A percentile compares a stretch with the other conserved stretches of the same genome.
These are phyloP conservation scores for Stachybotrys elegans DNA, from an alignment of 2,329 filamentous ascomycete species.

Conservation along the genomic window DNA sequence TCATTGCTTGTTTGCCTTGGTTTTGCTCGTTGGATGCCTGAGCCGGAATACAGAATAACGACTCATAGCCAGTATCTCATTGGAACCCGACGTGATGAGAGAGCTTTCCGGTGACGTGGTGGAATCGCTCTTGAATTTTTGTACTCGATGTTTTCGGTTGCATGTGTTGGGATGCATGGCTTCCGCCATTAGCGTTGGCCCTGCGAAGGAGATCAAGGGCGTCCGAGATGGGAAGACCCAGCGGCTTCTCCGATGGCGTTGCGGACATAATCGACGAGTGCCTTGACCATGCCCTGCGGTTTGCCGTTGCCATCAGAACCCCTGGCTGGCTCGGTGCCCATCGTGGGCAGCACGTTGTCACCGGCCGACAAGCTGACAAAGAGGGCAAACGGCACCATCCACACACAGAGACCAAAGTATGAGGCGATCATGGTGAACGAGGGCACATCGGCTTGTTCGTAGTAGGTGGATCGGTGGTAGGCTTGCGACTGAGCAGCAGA, in stretches of 20 bases:
- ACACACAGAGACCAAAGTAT: constrained; percentile 94
- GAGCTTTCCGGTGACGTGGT: too few species aligned
- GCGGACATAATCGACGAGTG: constrained; percentile 54
- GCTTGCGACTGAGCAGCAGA: constrained; percentile 56
- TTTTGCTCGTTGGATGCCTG: neutral
- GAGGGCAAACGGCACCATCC: constrained; percentile 90
- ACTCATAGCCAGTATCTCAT: too few species aligned
- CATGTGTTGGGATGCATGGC: neutral
- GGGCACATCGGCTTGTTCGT: constrained; percentile 62
- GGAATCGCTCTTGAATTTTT: too few species aligned
- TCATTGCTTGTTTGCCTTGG: neutral
- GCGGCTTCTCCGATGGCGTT: constrained; percentile 44
- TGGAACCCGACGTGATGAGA: too few species aligned
- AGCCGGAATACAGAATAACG: neutral
- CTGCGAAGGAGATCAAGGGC: constrained; percentile 14
- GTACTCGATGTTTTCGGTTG: too few species aligned
- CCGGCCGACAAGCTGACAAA: constrained; percentile 93
- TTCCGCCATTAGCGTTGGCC: constrained; percentile 15
- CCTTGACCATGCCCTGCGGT: constrained; percentile 62
- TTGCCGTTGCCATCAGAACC: constrained; percentile 42
- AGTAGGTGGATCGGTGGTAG: constrained; percentile 55
- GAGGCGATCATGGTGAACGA: constrained; percentile 92
- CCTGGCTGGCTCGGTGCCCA: constrained; percentile 61
- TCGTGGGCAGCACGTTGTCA: constrained; percentile 90
- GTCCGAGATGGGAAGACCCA: constrained; percentile 23